Evolutionary conservation across 202 grass and related monocot species (phyloP).

Genomic region (Hordeum pubiflorum): DNA sequence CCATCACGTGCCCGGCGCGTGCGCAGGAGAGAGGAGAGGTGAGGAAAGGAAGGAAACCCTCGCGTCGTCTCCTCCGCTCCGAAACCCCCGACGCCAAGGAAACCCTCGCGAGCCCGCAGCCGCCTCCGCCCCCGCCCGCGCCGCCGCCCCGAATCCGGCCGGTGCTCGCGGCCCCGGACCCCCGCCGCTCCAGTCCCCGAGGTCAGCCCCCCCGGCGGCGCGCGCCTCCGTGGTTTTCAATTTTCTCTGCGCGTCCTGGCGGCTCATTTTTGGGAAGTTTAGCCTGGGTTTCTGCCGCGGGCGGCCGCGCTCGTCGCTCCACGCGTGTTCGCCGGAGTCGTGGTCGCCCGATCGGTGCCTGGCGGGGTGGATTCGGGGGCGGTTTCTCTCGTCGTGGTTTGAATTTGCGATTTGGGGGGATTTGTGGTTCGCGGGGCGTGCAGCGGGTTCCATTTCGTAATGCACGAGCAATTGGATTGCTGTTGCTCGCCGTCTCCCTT

Average conservation of each 20-base stretch:
- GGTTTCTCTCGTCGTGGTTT: not conserved
- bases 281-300: not conserved
- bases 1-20: slow-evolving; percentile 4
- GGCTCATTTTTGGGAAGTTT: slow-evolving; percentile 34
- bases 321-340: not conserved
- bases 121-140: not conserved
- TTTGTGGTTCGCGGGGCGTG: not conserved
- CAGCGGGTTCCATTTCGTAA: slow-evolving; percentile 22
- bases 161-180: not conserved
- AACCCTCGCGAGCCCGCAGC: slow-evolving; percentile 16
- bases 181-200: not conserved
- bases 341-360: slow-evolving; percentile 4
- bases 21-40: not conserved
- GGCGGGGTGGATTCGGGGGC: not conserved
- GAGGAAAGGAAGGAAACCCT: slow-evolving; percentile 21
- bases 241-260: not conserved
- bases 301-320: not conserved
- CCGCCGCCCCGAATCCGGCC: slow-evolving; percentile 24
- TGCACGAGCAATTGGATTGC: not conserved
- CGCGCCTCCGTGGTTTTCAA: not conserved
- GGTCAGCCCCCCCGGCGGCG: slow-evolving; percentile 18
- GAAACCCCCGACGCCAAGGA: slow-evolving; percentile 41
- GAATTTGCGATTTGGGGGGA: not conserved
- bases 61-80: slow-evolving; percentile 32
- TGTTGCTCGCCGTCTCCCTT: not conserved